Evolutionary conservation across 441 rosid species (phyloP), one percentile per base, ranked within the genome.

Genomic region (Gossypium gossypioides): DNA sequence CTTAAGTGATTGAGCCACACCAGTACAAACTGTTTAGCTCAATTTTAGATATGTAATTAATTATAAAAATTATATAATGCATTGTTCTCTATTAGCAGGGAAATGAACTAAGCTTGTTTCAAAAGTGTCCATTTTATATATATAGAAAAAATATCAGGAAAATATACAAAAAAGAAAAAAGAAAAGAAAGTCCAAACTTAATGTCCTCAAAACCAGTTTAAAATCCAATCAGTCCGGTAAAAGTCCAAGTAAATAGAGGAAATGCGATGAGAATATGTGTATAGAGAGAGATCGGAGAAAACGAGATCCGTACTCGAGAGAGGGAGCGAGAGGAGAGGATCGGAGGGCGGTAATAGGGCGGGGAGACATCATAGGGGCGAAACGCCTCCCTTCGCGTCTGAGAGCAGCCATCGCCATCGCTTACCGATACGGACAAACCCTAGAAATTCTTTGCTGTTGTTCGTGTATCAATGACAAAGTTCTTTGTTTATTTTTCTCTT

Each of bases 331-430:
- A 64, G 84, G 85, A 78, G 88, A 62, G 65, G 89, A 84, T 62
- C 91, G 81, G 81, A 80, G 65, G 71, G 86, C 84, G 77, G 88
- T 74, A 71, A 87, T 74, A 1, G 93, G 92, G 25, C 86, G 92
- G 66, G 87, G 84, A 13, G 87, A 75, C 71, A 86, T 79, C 63
- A 87, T 81, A 73, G 92, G 86, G 78, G 83, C 81, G 77, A 92
- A 81, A 29, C 92, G 89, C 86, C 91, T 84, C 84, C 96, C 97
- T 84, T 90, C 90, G 77, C 97, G 97, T 63, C 90, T 85, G 81
- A 92, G 75, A 74, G 88, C 89, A 79, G 97, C 89, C 96, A 94
- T 90, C 66, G 97, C 94, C 97, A 90, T 89, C 70, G 84, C 16
- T 80, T 69, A 37, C 64, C 69, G 70, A 69, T 37, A 63, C 59